Evolutionary conservation across 2,329 filamentous ascomycete species (phyloP).

Genomic region (Penicillium crustosum): DNA sequence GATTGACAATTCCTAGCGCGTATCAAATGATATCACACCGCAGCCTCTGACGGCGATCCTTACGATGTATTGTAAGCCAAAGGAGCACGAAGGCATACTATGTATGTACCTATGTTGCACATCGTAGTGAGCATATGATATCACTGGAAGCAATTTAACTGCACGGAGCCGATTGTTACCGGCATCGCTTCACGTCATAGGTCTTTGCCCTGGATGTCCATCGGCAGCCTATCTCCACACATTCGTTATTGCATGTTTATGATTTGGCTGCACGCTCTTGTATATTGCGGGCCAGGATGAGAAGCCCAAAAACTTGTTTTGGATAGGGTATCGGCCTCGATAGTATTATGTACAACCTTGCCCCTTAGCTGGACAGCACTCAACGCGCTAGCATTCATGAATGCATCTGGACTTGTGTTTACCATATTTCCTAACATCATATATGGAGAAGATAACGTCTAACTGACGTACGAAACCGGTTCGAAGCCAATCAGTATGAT

Average conservation of each 20-base stretch:
- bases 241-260: neutral
- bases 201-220: neutral
- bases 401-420: neutral
- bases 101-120: neutral
- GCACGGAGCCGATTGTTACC: neutral
- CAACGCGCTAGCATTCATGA: neutral
- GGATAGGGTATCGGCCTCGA: neutral
- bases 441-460: neutral
- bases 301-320: conserved; percentile 1
- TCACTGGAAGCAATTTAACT: neutral
- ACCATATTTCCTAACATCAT: neutral
- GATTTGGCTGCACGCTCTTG: neutral
- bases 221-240: neutral
- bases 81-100: neutral
- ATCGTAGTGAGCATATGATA: conserved; percentile 4
- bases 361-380: neutral
- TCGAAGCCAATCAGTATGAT: neutral
- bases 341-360: neutral
- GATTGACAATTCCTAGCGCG: neutral
- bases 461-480: neutral
- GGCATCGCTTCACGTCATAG: neutral
- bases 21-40: conserved; percentile 15
- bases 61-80: neutral
- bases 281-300: neutral
- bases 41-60: neutral